phyloP scores from a whole-genome alignment of 2,329 filamentous ascomycete genomes.

The Colletotrichum theobromicola region DNA sequence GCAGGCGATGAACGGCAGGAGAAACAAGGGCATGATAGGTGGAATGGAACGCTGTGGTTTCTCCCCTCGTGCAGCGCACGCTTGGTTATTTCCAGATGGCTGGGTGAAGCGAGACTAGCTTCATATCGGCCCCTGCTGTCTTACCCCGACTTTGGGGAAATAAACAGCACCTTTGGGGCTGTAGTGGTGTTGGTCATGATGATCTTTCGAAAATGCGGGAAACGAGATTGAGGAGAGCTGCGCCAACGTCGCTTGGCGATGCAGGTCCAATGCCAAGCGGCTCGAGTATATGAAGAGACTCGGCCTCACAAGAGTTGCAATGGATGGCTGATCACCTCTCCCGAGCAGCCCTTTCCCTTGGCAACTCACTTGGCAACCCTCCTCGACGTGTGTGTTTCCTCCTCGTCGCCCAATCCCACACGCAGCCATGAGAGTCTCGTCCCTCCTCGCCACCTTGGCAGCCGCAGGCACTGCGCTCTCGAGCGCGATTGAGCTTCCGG shows the following conservation, averaged over 20 bases:
- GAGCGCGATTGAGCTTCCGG: slow-evolving; percentile 14
- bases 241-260: slow-evolving; percentile 2
- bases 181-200: neutral
- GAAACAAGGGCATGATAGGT: slow-evolving; percentile 6
- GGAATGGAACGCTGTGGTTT: slow-evolving; percentile 5
- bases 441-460: slow-evolving; percentile 23
- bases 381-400: neutral
- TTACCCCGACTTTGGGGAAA: neutral
- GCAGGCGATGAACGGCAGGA: neutral
- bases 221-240: neutral
- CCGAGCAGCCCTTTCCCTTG: slow-evolving; percentile 2
- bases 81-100: slow-evolving; percentile 10
- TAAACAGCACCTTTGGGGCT: neutral
- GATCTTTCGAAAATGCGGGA: neutral
- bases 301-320: neutral
- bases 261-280: slow-evolving; percentile 11
- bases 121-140: neutral
- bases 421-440: slow-evolving; percentile 23
- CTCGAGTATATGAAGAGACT: slow-evolving; percentile 16
- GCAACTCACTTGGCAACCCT: slow-evolving; percentile 5
- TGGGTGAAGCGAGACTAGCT: slow-evolving; percentile 10
- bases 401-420: neutral
- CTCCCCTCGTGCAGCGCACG: slow-evolving; percentile 5
- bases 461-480: slow-evolving; percentile 18
- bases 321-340: slow-evolving; percentile 7